A percentile compares a stretch with the other conserved stretches of the same genome.
Conservation (phyloP, 1,284 basidiomycete species). For the Ceratobasidium sp. region DNA sequence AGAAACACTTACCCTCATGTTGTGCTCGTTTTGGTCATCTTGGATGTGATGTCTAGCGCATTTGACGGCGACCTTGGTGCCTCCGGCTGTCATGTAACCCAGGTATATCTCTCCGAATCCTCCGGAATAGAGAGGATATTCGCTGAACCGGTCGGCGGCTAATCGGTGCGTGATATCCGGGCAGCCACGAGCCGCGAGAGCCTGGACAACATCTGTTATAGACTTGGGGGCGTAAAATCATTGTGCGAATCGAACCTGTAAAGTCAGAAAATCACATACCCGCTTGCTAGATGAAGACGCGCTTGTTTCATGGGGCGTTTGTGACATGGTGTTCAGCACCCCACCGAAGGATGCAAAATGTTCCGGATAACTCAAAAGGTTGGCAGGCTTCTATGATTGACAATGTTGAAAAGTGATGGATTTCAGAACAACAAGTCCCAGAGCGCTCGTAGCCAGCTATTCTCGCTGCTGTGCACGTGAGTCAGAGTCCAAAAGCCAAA, state of each 20-base stretch:
- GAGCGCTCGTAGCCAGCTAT: too few species aligned
- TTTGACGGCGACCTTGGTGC: slow-evolving; percentile 2
- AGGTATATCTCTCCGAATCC: slow-evolving; percentile 9
- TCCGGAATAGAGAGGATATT: neutral
- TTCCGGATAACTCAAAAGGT: too few species aligned
- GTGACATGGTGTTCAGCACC: too few species aligned
- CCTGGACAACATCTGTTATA: neutral
- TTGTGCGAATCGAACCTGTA: neutral
- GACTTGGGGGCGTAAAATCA: neutral
- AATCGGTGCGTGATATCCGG: neutral
- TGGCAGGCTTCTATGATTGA: too few species aligned
- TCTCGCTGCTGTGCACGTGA: too few species aligned
- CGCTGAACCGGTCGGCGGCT: neutral
- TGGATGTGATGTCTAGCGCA: neutral
- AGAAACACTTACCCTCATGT: neutral
- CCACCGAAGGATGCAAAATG: too few species aligned
- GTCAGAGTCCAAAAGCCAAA: too few species aligned
- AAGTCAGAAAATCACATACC: too few species aligned
- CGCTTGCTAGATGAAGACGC: too few species aligned
- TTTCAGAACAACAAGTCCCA: too few species aligned
- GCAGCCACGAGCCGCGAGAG: neutral
- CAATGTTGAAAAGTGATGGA: too few species aligned
- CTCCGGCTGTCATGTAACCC: neutral
- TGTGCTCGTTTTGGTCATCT: neutral
- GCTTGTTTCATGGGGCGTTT: too few species aligned